These are phyloP conservation scores for Isoetes engelmannii DNA, from an alignment of 83 land plant species.

Conservation along the genomic window DNA sequence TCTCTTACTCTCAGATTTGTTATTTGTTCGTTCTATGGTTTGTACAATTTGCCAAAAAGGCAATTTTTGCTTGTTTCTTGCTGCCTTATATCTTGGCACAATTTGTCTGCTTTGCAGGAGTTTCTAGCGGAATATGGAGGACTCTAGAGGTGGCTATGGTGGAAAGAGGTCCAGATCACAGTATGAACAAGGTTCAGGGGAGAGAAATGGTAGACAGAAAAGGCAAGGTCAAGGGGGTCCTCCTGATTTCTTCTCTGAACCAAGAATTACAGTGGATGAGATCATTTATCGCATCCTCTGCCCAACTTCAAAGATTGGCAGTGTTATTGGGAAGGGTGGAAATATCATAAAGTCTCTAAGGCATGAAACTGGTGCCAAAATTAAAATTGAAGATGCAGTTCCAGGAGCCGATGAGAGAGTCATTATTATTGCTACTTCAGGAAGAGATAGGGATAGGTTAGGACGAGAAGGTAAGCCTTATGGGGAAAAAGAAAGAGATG, in stretches of 20 bases:
- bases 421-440: conserved; percentile 21
- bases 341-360: conserved; percentile 17
- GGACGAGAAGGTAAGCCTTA: conserved; percentile 15
- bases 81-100: no score
- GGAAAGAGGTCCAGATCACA: neutral
- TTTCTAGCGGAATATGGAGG: no score
- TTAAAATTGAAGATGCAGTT: conserved; percentile 25
- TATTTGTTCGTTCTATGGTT: no score
- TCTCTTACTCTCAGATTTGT: no score
- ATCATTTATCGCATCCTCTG: conserved; percentile 27
- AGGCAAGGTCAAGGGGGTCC: conserved; percentile 11
- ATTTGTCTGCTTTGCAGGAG: no score
- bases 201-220: conserved; percentile 18
- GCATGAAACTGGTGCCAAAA: conserved; percentile 33
- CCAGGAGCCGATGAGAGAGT: conserved; percentile 27
- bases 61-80: no score
- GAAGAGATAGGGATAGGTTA: conserved; percentile 14
- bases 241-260: neutral
- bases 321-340: conserved; percentile 38
- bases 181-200: conserved; percentile 15
- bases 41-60: no score
- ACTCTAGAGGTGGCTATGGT: no score
- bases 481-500: conserved; percentile 13
- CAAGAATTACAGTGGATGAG: neutral
- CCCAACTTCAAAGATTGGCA: conserved; percentile 26